These are phyloP conservation scores for Triticum urartu DNA, from an alignment of 176 grass and related monocot species.

Conservation along the genomic window DNA sequence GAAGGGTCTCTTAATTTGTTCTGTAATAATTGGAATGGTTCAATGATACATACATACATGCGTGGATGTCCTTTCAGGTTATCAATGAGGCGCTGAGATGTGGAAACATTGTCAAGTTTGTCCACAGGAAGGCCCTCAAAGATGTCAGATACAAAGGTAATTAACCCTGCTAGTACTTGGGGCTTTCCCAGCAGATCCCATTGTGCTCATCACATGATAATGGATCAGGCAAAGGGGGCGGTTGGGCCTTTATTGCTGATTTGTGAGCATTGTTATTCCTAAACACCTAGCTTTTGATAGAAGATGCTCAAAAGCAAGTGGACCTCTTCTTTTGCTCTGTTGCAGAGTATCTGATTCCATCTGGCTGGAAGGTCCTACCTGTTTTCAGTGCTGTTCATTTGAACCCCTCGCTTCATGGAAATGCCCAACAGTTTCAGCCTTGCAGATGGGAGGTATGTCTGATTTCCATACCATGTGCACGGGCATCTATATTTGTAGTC, in stretches of 20 bases:
- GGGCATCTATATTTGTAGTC: neutral
- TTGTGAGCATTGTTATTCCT: constrained; percentile 51
- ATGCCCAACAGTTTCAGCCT: constrained; percentile 60
- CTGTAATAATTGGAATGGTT: constrained; percentile 10
- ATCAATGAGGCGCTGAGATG: constrained; percentile 84
- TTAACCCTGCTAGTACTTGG: constrained; percentile 16
- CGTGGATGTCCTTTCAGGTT: constrained; percentile 47
- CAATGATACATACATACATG: neutral
- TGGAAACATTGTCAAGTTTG: constrained; percentile 94
- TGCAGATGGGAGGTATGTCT: constrained; percentile 79
- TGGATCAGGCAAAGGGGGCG: constrained; percentile 44
- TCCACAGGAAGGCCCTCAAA: constrained; percentile 87
- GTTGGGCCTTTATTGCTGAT: constrained; percentile 34
- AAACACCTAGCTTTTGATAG: constrained; percentile 49
- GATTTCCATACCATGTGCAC: neutral
- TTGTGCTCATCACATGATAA: constrained; percentile 82
- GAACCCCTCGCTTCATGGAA: constrained; percentile 71
- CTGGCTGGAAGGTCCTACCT: constrained; percentile 95
- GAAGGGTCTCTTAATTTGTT: neutral
- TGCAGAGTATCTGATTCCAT: constrained; percentile 95
- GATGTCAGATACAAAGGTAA: constrained; percentile 95
- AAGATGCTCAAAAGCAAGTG: constrained; percentile 58
- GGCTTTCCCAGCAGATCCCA: constrained; percentile 39
- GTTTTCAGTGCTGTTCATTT: constrained; percentile 86
- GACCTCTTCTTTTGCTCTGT: constrained; percentile 41